phyloP scores from a whole-genome alignment of 306 rosid genomes.

The Sindora glabra region DNA sequence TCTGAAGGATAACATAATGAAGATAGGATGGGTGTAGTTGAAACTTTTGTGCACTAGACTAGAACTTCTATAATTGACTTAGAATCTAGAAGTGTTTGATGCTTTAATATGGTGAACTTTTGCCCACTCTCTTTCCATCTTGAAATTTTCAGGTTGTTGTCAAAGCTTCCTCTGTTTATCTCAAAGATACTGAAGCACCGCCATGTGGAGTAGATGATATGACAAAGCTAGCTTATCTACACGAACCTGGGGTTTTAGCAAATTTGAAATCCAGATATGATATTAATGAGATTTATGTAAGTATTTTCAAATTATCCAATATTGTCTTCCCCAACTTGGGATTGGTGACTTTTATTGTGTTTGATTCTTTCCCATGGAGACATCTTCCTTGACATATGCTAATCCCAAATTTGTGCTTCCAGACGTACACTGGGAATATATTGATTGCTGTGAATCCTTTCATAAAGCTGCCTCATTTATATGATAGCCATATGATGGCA shows the following conservation, averaged over 20 bases:
- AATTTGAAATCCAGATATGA: slow-evolving; percentile 76
- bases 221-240: slow-evolving; percentile 85
- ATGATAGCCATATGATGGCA: slow-evolving; percentile 82
- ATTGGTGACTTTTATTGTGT: too few relatives aligned
- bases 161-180: slow-evolving; percentile 52
- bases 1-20: background rate
- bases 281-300: slow-evolving; percentile 80
- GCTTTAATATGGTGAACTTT: background rate
- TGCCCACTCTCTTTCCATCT: background rate
- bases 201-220: slow-evolving; percentile 94
- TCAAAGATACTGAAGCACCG: slow-evolving; percentile 77
- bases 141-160: slow-evolving; percentile 50
- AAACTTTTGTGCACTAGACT: background rate
- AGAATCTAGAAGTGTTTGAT: background rate
- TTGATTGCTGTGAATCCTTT: slow-evolving; percentile 90
- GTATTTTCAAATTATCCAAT: slow-evolving; percentile 15
- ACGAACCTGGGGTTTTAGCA: slow-evolving; percentile 82
- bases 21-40: background rate
- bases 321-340: background rate
- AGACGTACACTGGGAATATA: slow-evolving; percentile 87
- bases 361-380: too few relatives aligned
- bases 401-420: slow-evolving; percentile 19
- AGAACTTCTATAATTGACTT: background rate
- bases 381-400: slow-evolving; percentile 10
- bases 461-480: slow-evolving; percentile 66